These are phyloP conservation scores for Nakazawaea sp. DNA, from an alignment of 805 yeast genomes.

Conservation along the genomic window DNA sequence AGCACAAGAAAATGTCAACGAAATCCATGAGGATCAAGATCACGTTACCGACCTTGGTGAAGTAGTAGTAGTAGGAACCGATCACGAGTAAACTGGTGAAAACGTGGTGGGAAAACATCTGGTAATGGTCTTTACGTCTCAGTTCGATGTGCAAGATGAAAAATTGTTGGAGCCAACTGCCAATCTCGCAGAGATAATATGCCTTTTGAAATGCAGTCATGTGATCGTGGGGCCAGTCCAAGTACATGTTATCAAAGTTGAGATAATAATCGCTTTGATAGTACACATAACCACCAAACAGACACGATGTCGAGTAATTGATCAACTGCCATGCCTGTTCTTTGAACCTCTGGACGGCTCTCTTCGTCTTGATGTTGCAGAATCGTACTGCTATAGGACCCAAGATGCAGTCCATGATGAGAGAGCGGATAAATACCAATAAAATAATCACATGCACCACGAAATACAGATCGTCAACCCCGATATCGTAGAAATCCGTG, in stretches of 20 bases:
- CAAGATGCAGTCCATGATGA: conserved; percentile 50
- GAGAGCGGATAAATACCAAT: conserved; percentile 51
- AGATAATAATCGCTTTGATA: conserved; percentile 50
- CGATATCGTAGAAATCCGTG: conserved; percentile 41
- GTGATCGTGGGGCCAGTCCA: conserved; percentile 68
- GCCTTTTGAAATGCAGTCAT: conserved; percentile 47
- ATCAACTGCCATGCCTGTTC: conserved; percentile 80
- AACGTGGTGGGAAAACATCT: conserved; percentile 87
- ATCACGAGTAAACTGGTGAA: conserved; percentile 61
- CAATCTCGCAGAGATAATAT: conserved; percentile 68
- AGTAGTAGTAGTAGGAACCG: conserved; percentile 71
- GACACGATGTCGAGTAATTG: conserved; percentile 51
- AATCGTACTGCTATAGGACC: conserved; percentile 44
- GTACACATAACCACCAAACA: conserved; percentile 53
- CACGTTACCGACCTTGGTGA: conserved; percentile 71
- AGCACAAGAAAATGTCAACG: conserved; percentile 64
- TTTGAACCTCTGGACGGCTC: conserved; percentile 62
- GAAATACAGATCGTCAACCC: conserved; percentile 46
- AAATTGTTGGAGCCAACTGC: conserved; percentile 77
- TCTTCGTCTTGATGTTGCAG: conserved; percentile 37
- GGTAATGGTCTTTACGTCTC: conserved; percentile 72
- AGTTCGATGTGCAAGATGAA: conserved; percentile 72
- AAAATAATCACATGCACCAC: conserved; percentile 49
- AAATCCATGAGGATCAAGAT: conserved; percentile 77
- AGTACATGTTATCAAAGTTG: conserved; percentile 51